These are phyloP conservation scores for Aquilaria yunnanensis DNA, from an alignment of 345 rosid genomes.

Conservation along the genomic window DNA sequence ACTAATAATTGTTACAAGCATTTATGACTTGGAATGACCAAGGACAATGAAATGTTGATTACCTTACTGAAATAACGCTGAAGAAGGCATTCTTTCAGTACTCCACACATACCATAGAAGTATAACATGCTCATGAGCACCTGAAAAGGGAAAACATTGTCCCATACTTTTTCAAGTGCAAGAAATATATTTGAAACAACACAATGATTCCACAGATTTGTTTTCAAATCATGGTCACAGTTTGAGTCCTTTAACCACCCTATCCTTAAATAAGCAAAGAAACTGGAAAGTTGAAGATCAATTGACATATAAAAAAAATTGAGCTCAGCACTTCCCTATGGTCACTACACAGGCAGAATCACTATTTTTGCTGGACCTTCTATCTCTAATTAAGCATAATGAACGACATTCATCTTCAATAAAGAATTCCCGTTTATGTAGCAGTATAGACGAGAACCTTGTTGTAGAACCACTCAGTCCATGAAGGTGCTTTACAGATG, in stretches of 20 bases:
- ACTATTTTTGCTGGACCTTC: not conserved
- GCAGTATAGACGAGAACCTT: conserved; percentile 30
- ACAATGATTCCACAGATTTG: not conserved
- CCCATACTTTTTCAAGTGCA: not conserved
- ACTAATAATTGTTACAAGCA: conserved; percentile 5
- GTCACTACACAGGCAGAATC: no score
- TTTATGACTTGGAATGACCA: not conserved
- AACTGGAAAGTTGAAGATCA: not conserved
- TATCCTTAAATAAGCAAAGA: not conserved
- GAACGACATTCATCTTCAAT: not conserved
- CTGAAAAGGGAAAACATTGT: conserved; percentile 20
- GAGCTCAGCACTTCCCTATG: no score
- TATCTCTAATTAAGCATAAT: not conserved
- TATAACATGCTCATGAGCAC: conserved; percentile 53
- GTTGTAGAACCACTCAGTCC: conserved; percentile 71
- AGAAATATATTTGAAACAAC: not conserved
- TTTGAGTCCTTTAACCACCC: not conserved
- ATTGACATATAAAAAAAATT: no score
- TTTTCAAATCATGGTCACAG: not conserved
- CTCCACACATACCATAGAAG: conserved; percentile 61
- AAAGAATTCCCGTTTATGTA: not conserved
- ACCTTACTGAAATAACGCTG: conserved; percentile 72
- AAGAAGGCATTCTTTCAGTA: conserved; percentile 57
- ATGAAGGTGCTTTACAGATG: conserved; percentile 54
- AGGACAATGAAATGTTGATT: not conserved